phyloP scores from a whole-genome alignment of 495 filamentous ascomycete species.

The Cercophora samala region DNA sequence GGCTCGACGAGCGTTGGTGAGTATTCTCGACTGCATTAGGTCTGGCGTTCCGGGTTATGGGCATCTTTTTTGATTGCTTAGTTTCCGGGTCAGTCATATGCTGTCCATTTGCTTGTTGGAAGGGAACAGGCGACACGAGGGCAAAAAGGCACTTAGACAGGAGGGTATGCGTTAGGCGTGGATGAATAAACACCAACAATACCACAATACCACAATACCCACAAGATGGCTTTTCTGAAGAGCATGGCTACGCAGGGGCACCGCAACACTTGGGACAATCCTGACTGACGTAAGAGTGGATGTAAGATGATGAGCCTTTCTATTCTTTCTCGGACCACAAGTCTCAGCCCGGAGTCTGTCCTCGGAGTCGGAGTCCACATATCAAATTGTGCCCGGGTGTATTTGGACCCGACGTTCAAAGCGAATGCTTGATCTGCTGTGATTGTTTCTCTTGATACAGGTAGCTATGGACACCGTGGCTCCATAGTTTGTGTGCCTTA shows the following conservation, averaged over 20 bases:
- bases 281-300: neutral
- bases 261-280: neutral
- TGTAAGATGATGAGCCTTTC: neutral
- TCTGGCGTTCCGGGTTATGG: conserved; percentile 34
- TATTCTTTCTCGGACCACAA: neutral
- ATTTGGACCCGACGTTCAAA: neutral
- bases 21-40: conserved; percentile 31
- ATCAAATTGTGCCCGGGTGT: neutral
- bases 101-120: conserved; percentile 9
- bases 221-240: neutral
- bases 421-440: neutral
- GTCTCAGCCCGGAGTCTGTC: neutral
- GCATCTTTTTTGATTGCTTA: conserved; percentile 28
- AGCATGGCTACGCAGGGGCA: neutral
- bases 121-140: neutral
- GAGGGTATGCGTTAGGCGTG: neutral
- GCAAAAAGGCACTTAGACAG: neutral
- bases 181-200: neutral
- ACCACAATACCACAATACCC: neutral
- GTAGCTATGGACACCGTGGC: neutral
- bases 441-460: no score
- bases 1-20: conserved; percentile 16
- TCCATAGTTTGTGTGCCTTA: neutral
- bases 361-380: neutral
- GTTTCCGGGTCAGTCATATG: conserved; percentile 24